These are phyloP conservation scores for Puccinia novopanici DNA, from an alignment of 1,284 basidiomycete species.

Conservation along the genomic window DNA sequence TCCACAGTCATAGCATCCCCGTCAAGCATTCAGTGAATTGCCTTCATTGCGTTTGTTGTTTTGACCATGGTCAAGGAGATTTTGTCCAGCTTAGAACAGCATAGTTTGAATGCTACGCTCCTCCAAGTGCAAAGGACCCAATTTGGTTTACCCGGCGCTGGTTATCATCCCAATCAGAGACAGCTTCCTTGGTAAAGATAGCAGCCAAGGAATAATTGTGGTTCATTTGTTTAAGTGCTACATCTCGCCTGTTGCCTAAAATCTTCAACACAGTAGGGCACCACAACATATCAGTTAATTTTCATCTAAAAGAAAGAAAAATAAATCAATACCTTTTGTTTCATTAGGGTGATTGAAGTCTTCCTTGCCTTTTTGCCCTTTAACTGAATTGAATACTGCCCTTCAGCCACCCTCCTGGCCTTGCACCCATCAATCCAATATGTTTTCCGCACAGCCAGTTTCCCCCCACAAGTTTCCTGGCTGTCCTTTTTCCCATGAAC, in stretches of 20 bases:
- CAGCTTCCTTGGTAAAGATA: background rate
- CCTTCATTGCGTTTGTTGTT: background rate
- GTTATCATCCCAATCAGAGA: conserved; percentile 7
- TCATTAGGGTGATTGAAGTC: background rate
- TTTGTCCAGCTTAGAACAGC: background rate
- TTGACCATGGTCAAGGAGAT: background rate
- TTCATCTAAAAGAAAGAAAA: background rate
- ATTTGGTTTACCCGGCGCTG: background rate
- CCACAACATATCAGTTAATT: background rate
- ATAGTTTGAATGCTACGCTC: background rate
- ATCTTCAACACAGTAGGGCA: background rate
- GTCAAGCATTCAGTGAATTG: too few species aligned
- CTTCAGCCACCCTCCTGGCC: background rate
- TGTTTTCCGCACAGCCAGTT: background rate
- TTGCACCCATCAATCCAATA: background rate
- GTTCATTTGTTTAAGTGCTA: background rate
- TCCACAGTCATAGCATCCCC: too few species aligned
- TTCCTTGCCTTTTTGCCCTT: background rate
- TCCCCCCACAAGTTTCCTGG: background rate
- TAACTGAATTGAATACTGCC: background rate
- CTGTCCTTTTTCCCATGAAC: background rate
- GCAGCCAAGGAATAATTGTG: background rate
- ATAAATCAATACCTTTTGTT: background rate
- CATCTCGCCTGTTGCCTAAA: background rate
- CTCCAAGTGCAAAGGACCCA: background rate